Percentiles rank a stretch among this genome's conserved stretches.
Evolutionary conservation across 2,329 filamentous ascomycete species (phyloP).

Genomic region (Claviceps fusiformis): DNA sequence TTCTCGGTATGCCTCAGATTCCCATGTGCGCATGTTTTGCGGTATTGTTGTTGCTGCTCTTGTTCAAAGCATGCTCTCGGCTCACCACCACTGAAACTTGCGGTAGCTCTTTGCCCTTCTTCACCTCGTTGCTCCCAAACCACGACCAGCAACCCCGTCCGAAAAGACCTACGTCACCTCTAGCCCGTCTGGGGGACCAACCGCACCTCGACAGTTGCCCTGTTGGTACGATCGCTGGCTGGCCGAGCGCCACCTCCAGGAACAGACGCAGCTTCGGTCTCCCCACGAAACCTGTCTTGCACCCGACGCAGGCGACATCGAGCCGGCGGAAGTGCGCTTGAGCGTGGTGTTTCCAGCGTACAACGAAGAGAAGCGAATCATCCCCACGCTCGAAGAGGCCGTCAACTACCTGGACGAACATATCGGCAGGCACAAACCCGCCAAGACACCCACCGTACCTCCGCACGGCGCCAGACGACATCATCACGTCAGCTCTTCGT

Average conservation of each 20-base stretch:
- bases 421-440: constrained; percentile 43
- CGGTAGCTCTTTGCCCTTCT: constrained; percentile 48
- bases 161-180: constrained; percentile 82
- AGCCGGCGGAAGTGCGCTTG: constrained; percentile 69
- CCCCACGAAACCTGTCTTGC: constrained; percentile 25
- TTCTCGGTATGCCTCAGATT: constrained; percentile 20
- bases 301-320: constrained; percentile 45
- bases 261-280: constrained; percentile 18
- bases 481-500: constrained; percentile 11
- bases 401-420: constrained; percentile 69
- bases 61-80: neutral
- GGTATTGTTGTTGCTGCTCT: neutral
- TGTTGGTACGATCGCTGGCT: constrained; percentile 80
- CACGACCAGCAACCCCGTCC: constrained; percentile 56
- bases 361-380: constrained; percentile 78
- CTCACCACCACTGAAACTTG: constrained; percentile 5
- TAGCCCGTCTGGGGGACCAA: constrained; percentile 35
- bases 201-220: constrained; percentile 42
- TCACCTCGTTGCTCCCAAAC: constrained; percentile 65
- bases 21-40: too few species aligned
- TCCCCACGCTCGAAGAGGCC: constrained; percentile 79
- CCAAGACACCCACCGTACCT: constrained; percentile 10
- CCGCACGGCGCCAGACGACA: constrained; percentile 20
- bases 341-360: constrained; percentile 90
- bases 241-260: constrained; percentile 40